Percentiles rank a stretch among this genome's conserved stretches.
phyloP scores from a whole-genome alignment of 805 yeast species.

The Ogataea pilisensis region DNA sequence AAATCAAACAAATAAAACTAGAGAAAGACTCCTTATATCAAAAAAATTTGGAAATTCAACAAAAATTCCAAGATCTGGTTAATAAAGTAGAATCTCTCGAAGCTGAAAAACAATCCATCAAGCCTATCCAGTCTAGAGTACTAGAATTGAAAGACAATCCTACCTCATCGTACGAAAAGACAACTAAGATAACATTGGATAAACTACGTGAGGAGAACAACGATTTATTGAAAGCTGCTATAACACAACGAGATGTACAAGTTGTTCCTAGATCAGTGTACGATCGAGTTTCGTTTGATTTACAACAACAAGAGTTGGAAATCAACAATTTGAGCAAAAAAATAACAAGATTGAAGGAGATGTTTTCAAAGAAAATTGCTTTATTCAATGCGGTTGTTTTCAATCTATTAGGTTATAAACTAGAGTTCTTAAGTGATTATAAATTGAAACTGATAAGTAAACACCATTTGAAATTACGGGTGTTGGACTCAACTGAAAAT shows the following conservation, averaged over 20 bases:
- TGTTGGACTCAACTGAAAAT: background rate
- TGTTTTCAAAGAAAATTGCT: constrained; percentile 60
- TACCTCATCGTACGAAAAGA: constrained; percentile 52
- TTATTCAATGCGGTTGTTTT: constrained; percentile 68
- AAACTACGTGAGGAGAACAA: constrained; percentile 55
- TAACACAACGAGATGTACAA: constrained; percentile 2
- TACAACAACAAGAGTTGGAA: constrained; percentile 41
- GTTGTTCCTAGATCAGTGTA: constrained; percentile 58
- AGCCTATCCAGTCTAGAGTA: constrained; percentile 32
- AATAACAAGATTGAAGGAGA: constrained; percentile 48
- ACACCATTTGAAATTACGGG: constrained; percentile 24
- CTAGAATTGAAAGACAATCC: constrained; percentile 68
- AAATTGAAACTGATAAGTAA: constrained; percentile 45
- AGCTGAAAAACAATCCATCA: constrained; percentile 34
- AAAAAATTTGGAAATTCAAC: background rate
- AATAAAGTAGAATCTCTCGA: background rate
- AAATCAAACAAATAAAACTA: constrained; percentile 5
- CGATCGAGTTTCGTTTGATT: constrained; percentile 57
- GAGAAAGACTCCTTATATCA: background rate
- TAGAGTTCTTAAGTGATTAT: constrained; percentile 60
- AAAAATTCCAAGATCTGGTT: background rate
- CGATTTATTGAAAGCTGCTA: constrained; percentile 36
- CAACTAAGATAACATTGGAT: constrained; percentile 49
- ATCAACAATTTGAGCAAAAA: constrained; percentile 49
- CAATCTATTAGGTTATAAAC: constrained; percentile 64